Evolutionary conservation across 139 green algal genomes (phyloP).

Genomic region (Coelastrella sp.): DNA sequence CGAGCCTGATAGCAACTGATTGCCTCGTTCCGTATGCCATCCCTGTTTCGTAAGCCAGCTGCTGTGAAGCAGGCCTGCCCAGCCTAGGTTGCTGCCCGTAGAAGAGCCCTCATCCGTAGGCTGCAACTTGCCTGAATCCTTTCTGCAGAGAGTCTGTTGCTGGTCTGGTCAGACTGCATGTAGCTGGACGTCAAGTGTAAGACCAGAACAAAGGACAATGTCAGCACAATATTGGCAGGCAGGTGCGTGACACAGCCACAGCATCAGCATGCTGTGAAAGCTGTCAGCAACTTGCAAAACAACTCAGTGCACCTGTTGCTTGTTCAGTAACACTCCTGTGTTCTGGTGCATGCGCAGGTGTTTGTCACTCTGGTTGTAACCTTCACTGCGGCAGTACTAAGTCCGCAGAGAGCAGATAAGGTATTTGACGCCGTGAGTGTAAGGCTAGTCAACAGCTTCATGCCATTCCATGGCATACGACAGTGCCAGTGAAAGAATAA

Average conservation of each 20-base stretch:
- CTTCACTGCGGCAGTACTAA: constrained; percentile 44
- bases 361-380: constrained; percentile 83
- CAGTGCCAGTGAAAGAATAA: no score
- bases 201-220: constrained; percentile 61
- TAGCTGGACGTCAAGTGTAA: constrained; percentile 79
- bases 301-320: no score
- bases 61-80: no score
- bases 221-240: constrained; percentile 22
- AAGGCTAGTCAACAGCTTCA: no score
- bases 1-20: no score
- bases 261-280: neutral
- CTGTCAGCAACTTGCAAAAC: neutral
- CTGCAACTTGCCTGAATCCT: constrained; percentile 49
- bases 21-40: no score
- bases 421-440: constrained; percentile 30
- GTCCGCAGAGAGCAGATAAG: constrained; percentile 4
- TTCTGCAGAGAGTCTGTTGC: constrained; percentile 45
- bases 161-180: constrained; percentile 63
- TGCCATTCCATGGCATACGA: no score
- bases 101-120: neutral
- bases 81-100: neutral
- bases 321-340: neutral
- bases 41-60: no score
- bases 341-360: neutral
- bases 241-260: neutral